Evolutionary conservation across 805 yeast species (phyloP).

Genomic region (Candida berthetii): DNA sequence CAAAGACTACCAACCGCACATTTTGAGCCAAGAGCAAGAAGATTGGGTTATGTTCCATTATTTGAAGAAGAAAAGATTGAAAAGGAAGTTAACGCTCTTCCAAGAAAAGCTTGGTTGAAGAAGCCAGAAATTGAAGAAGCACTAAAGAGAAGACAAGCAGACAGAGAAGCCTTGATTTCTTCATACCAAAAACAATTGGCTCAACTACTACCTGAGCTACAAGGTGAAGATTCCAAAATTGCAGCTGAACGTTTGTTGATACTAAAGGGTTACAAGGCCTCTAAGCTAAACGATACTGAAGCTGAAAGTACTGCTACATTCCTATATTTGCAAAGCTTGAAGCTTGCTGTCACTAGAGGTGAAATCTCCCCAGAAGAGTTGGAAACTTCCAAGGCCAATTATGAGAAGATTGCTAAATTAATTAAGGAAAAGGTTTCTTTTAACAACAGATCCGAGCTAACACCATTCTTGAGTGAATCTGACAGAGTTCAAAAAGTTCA

Average conservation of each 20-base stretch:
- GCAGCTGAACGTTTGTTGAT: conserved; percentile 45
- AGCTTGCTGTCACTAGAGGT: conserved; percentile 13
- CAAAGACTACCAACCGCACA: conserved; percentile 79
- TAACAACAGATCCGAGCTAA: conserved; percentile 36
- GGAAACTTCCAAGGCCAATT: conserved; percentile 19
- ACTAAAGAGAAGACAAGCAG: conserved; percentile 32
- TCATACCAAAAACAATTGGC: conserved; percentile 26
- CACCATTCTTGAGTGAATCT: conserved; percentile 28
- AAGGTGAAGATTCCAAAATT: conserved; percentile 23
- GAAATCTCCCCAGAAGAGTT: conserved; percentile 25
- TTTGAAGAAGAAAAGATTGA: conserved; percentile 42
- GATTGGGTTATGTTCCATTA: conserved; percentile 68
- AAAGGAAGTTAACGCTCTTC: conserved; percentile 53
- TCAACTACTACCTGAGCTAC: conserved; percentile 15
- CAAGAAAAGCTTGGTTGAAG: conserved; percentile 60
- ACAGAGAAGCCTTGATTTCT: conserved; percentile 25
- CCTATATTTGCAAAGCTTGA: conserved; percentile 38
- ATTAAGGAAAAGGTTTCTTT: conserved; percentile 43
- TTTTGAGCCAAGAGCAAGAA: conserved; percentile 80
- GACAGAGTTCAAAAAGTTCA: conserved; percentile 21
- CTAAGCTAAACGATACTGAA: conserved; percentile 29
- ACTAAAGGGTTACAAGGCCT: not conserved
- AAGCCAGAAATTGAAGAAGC: conserved; percentile 43
- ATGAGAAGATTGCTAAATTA: conserved; percentile 26
- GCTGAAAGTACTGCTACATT: conserved; percentile 55